Evolutionary conservation across 495 filamentous ascomycete genomes (phyloP).

Genomic region (Penicillium coprophilum): DNA sequence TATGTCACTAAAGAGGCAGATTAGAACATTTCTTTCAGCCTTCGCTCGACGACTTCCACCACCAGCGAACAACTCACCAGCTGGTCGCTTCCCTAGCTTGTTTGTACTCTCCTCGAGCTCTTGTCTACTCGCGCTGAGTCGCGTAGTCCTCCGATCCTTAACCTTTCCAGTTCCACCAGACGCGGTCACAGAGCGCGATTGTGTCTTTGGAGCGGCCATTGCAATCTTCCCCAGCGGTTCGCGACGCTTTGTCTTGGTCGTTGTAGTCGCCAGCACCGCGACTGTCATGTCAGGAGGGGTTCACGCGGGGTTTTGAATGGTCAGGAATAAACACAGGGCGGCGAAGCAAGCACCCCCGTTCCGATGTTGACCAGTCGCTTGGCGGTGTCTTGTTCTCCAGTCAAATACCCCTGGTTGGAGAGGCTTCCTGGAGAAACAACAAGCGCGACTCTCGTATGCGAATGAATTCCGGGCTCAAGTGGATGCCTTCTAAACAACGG

Average conservation of each 20-base stretch:
- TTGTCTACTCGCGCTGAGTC: conserved; percentile 44
- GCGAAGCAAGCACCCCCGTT: background rate
- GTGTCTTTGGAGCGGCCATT: conserved; percentile 47
- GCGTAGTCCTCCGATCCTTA: conserved; percentile 39
- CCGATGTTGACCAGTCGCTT: background rate
- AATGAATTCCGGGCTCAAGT: background rate
- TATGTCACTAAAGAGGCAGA: conserved; percentile 34
- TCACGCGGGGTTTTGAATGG: conserved; percentile 14
- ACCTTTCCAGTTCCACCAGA: conserved; percentile 28
- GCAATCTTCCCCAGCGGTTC: conserved; percentile 44
- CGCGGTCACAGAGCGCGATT: conserved; percentile 41
- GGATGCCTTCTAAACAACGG: background rate
- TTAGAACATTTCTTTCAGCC: conserved; percentile 17
- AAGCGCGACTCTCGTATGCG: background rate
- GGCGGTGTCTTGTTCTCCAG: background rate
- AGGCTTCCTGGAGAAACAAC: conserved; percentile 8
- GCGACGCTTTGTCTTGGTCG: conserved; percentile 45
- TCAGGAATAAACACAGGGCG: conserved; percentile 4
- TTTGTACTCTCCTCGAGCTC: conserved; percentile 32
- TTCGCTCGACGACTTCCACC: background rate
- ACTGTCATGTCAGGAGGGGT: conserved; percentile 47
- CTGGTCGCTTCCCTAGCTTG: conserved; percentile 43
- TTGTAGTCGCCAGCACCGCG: conserved; percentile 42
- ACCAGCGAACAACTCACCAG: conserved; percentile 38
- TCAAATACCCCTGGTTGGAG: conserved; percentile 3